Percentiles rank a stretch among this genome's conserved stretches.
phyloP scores from a whole-genome alignment of 2,329 filamentous ascomycete species.

The Tolypocladium nubicola region DNA sequence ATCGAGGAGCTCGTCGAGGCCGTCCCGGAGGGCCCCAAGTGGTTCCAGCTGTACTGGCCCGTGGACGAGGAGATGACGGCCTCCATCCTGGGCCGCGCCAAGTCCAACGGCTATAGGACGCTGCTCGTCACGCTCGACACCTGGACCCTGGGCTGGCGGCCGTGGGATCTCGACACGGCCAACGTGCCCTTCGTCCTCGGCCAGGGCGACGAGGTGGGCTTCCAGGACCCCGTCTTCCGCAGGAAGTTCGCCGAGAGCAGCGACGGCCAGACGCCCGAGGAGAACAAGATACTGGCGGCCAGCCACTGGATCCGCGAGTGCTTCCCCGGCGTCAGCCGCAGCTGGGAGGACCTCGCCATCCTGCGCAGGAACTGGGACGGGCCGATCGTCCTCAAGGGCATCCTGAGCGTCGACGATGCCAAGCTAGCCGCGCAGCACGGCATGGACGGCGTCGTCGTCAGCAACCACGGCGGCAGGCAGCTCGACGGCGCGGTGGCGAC shows the following conservation, averaged over 20 bases:
- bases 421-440: constrained; percentile 24
- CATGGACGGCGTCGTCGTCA: constrained; percentile 28
- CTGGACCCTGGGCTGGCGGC: constrained; percentile 58
- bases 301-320: constrained; percentile 40
- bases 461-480: constrained; percentile 32
- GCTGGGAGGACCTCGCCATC: constrained; percentile 52
- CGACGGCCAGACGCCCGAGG: constrained; percentile 35
- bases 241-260: constrained; percentile 18
- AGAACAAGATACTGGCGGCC: constrained; percentile 37
- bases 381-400: constrained; percentile 30
- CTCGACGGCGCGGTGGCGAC: constrained; percentile 31
- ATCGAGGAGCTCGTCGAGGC: constrained; percentile 58
- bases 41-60: constrained; percentile 72
- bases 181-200: constrained; percentile 51
- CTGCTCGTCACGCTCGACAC: constrained; percentile 67
- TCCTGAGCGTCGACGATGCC: constrained; percentile 29
- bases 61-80: constrained; percentile 52
- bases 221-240: constrained; percentile 55
- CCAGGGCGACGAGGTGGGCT: constrained; percentile 49
- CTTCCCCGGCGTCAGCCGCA: constrained; percentile 35
- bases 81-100: constrained; percentile 51
- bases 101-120: constrained; percentile 49
- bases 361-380: constrained; percentile 51
- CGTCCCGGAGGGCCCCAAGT: constrained; percentile 46
- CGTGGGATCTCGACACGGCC: constrained; percentile 52